Conservation (phyloP, 208 protist species). For the Acanthamoeba quina region DNA sequence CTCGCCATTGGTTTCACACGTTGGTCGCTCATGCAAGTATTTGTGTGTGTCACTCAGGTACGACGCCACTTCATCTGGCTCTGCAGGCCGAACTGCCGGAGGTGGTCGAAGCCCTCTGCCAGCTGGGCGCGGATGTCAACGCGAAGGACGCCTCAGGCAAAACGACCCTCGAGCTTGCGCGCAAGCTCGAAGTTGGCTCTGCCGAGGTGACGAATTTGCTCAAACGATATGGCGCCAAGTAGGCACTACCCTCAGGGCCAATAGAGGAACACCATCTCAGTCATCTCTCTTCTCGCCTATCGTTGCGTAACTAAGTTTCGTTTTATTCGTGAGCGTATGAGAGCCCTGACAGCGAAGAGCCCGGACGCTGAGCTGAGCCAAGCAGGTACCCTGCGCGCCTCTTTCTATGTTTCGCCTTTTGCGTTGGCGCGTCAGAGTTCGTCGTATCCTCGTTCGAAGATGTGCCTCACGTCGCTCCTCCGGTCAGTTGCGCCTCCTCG, state of each 20-base stretch:
- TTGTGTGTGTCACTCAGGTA: background rate
- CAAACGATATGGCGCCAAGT: background rate
- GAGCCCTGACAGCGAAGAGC: no score
- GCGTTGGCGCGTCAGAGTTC: background rate
- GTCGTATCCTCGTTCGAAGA: background rate
- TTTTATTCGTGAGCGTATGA: background rate
- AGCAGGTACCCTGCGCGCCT: background rate
- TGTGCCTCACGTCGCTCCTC: slow-evolving; percentile 2
- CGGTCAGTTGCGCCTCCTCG: background rate
- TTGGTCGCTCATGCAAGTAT: background rate
- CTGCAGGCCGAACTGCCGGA: slow-evolving; percentile 60
- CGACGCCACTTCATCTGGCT: slow-evolving; percentile 54
- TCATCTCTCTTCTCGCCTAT: background rate
- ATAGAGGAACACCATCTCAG: no score
- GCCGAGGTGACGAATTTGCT: background rate
- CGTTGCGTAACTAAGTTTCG: background rate
- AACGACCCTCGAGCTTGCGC: slow-evolving; percentile 31
- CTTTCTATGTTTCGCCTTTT: background rate
- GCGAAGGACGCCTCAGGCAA: background rate
- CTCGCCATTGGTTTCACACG: no score
- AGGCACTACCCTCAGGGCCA: background rate
- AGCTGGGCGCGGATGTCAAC: slow-evolving; percentile 49
- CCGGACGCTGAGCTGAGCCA: no score
- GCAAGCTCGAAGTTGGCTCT: background rate
- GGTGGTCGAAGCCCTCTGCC: slow-evolving; percentile 24